Evolutionary conservation across 1,284 basidiomycete species (phyloP).

Genomic region (Ganoderma sp.): DNA sequence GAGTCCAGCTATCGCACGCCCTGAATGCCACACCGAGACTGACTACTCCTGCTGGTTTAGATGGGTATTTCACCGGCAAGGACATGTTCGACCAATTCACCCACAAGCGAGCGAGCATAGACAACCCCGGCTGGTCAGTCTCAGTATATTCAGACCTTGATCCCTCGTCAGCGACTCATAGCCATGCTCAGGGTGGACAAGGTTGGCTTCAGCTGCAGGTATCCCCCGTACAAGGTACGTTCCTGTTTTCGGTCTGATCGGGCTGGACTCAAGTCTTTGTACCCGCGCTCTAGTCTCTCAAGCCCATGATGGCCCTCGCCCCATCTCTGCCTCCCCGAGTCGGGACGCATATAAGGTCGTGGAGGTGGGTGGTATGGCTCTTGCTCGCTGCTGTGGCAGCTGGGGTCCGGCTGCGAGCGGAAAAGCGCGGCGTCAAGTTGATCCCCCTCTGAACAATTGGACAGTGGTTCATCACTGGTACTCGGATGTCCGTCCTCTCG

Average conservation of each 20-base stretch:
- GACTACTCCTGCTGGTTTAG: too few relatives aligned
- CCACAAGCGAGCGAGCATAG: neutral
- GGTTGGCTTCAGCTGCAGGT: neutral
- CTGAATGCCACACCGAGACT: neutral
- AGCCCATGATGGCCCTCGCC: neutral
- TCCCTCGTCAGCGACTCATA: too few relatives aligned
- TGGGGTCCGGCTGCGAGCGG: neutral
- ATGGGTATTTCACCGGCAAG: neutral
- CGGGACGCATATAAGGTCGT: neutral
- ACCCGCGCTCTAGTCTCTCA: neutral
- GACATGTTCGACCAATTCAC: neutral
- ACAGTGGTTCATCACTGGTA: too few relatives aligned
- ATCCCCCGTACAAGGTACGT: neutral
- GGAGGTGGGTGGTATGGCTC: neutral
- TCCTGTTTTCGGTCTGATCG: too few relatives aligned
- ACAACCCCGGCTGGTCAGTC: neutral
- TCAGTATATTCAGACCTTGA: too few relatives aligned
- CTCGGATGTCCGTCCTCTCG: too few relatives aligned
- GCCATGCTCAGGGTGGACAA: neutral
- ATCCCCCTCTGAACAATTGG: too few relatives aligned
- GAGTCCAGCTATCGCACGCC: neutral
- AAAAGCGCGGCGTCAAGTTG: too few relatives aligned
- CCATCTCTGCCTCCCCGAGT: neutral
- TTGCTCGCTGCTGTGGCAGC: neutral
- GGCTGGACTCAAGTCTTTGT: neutral